phyloP scores from a whole-genome alignment of 192 early-diverging fungal species.

The Rhizophagus sp. region DNA sequence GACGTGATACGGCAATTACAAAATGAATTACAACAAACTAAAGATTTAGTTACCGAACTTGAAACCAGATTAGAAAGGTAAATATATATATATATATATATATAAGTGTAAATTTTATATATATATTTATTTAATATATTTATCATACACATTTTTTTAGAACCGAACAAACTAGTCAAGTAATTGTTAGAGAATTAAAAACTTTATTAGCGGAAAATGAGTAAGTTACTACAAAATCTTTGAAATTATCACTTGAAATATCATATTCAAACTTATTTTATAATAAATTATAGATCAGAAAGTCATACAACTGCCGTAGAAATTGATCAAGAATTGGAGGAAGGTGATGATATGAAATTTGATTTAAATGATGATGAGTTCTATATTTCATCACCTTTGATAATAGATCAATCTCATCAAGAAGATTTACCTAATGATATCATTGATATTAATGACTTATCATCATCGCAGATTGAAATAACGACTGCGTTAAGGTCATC shows the following conservation, averaged over 20 bases:
- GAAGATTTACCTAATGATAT: too few relatives aligned
- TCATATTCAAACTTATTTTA: too few relatives aligned
- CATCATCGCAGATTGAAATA: not conserved
- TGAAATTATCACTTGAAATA: too few relatives aligned
- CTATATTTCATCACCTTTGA: not conserved
- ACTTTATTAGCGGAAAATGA: slow-evolving; percentile 1
- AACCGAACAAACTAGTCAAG: slow-evolving; percentile 16
- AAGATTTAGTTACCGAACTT: not conserved
- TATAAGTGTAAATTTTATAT: not conserved
- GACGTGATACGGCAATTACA: not conserved
- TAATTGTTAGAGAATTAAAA: not conserved
- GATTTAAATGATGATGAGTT: not conserved
- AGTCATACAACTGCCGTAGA: slow-evolving; percentile 7
- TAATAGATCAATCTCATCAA: not conserved
- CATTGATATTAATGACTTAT: not conserved
- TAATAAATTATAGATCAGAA: not conserved
- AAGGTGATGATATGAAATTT: not conserved
- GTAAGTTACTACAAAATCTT: not conserved
- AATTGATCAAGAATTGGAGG: not conserved
- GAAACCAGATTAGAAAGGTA: slow-evolving; percentile 13
- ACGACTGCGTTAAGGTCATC: not conserved
- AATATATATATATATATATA: not conserved
- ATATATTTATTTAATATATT: not conserved
- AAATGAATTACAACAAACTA: slow-evolving; percentile 1
- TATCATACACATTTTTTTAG: not conserved